These are phyloP conservation scores for Inga oerstediana DNA, from an alignment of 306 rosid species.

Conservation along the genomic window DNA sequence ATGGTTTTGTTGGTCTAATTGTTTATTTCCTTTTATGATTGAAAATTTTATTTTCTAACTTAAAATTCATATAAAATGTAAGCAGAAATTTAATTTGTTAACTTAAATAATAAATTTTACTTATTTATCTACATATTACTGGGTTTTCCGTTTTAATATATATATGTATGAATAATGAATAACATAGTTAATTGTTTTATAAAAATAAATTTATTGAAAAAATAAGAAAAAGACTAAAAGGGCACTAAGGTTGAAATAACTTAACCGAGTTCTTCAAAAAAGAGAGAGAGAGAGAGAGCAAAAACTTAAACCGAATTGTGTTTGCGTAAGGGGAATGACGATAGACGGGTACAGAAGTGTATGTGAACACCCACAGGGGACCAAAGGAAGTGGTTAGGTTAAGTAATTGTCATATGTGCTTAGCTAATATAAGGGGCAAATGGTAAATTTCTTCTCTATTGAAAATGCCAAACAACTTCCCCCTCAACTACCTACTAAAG, in stretches of 20 bases:
- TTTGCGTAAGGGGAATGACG: not conserved
- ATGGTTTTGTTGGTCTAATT: not conserved
- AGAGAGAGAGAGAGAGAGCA: too few species aligned
- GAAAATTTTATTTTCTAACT: not conserved
- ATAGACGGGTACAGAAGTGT: not conserved
- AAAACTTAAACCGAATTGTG: not conserved
- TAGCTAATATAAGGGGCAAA: not conserved
- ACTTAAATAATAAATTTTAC: too few species aligned
- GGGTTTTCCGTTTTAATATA: too few species aligned
- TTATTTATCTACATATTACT: too few species aligned
- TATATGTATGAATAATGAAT: too few species aligned
- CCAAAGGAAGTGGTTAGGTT: not conserved
- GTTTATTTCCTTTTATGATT: not conserved
- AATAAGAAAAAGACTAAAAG: too few species aligned
- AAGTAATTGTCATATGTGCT: not conserved
- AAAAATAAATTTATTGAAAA: too few species aligned
- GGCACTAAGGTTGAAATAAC: too few species aligned
- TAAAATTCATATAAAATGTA: too few species aligned
- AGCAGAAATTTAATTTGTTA: too few species aligned
- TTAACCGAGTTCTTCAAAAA: not conserved
- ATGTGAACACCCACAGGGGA: not conserved
- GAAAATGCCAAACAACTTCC: constrained; percentile 38
- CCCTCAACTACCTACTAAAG: constrained; percentile 18
- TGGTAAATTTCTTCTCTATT: constrained; percentile 20
- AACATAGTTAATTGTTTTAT: too few species aligned